Evolutionary conservation across 2,329 filamentous ascomycete species (phyloP), one percentile per base, ranked within the genome.

Genomic region (Cercospora berteroae): DNA sequence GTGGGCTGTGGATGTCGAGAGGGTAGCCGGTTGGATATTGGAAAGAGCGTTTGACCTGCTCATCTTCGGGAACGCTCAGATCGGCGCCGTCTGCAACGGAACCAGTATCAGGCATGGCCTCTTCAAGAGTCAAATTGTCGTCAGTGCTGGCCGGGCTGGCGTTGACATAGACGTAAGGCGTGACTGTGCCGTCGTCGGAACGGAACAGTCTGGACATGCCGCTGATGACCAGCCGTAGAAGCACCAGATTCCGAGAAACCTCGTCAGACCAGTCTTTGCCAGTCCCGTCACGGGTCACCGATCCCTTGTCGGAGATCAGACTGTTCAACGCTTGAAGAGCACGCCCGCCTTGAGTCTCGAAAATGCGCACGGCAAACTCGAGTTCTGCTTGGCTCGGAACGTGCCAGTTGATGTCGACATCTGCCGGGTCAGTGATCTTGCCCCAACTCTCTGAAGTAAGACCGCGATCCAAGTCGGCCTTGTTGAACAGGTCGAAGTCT

Each of bases 211-310:
- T 89, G 7, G 94, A 94, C 66, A 97, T 89, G 63, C 95, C 95
- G 3, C 94, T 96, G 27, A 96, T 88, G 55, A 97, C 88, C n/a
- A 99, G 85, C 31, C 94, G 87, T 13, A 99, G 84, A 61, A 97
- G 89, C 12, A 94, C 92, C 65, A 99, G 85, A 72, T 97, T 93
- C 64, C 95, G 85, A 1, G 93, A 94, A 29, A 98, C 90, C 78
- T 99, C 96, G 77, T 99, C 95, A 0, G 94, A 97, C 95, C 95
- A 99, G 74, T 97, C 94, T 80, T 98, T 99, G 73, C 96, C 96
- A 78, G 94, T 97, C 42, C 95, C 95, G 72, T 94, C 94, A 65
- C 94, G 88, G 79, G 93, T 96, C 63, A 98, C 90, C 2, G 89
- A 90, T 1, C 93, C 90, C 39, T 90, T 87, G 56, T 92, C 89